A percentile compares a stretch with the other conserved stretches of the same genome.
These are phyloP conservation scores for Suhomyces ambrosiae DNA, from an alignment of 1,139 yeast genomes.

Conservation along the genomic window DNA sequence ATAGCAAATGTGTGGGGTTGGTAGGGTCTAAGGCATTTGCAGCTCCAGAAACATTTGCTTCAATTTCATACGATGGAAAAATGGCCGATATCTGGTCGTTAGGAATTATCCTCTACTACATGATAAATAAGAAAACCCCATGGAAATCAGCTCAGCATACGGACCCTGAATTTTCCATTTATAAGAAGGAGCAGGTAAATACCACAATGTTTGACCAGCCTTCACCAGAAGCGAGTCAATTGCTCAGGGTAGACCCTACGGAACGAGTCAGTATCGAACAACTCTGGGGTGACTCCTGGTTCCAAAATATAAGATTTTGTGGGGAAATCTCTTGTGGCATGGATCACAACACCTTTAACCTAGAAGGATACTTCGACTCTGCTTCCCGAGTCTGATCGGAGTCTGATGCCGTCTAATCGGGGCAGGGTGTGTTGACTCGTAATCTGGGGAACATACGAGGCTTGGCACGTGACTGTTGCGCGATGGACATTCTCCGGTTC, in stretches of 20 bases:
- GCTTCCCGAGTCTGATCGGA: slow-evolving; percentile 1
- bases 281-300: slow-evolving; percentile 21
- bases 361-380: slow-evolving; percentile 2
- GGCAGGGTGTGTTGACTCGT: slow-evolving; percentile 4
- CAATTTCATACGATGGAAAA: slow-evolving; percentile 42
- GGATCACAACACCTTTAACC: slow-evolving; percentile 15
- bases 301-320: slow-evolving; percentile 10
- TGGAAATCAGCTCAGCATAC: slow-evolving; percentile 39
- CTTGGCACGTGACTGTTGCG: slow-evolving; percentile 1
- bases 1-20: slow-evolving; percentile 40
- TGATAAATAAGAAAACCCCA: slow-evolving; percentile 30
- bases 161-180: slow-evolving; percentile 1
- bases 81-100: slow-evolving; percentile 53
- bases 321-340: slow-evolving; percentile 17
- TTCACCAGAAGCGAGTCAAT: slow-evolving; percentile 14
- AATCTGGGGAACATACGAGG: slow-evolving; percentile 3
- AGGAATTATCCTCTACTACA: slow-evolving; percentile 43
- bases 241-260: slow-evolving; percentile 19
- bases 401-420: too few species aligned
- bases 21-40: slow-evolving; percentile 50
- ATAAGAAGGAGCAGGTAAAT: too few species aligned
- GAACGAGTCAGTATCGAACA: slow-evolving; percentile 19
- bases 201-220: not conserved
- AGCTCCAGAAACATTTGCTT: slow-evolving; percentile 50
- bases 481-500: too few species aligned